phyloP scores from a whole-genome alignment of 225 moss, liverwort and hornwort species.

The Lunularia cruciata region DNA sequence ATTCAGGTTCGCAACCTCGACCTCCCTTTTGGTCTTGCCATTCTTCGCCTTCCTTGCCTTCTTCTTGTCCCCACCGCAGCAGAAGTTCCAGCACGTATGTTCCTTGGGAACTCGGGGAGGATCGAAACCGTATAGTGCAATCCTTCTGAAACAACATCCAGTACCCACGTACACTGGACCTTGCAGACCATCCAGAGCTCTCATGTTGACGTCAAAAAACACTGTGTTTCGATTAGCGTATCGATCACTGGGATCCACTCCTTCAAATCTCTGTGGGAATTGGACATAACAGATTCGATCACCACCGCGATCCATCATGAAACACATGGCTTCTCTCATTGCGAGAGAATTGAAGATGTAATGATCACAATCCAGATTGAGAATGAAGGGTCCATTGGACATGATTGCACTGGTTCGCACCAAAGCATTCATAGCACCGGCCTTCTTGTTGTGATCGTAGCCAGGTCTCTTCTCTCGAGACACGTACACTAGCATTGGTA shows the following conservation, averaged over 20 bases:
- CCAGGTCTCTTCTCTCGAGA: conserved; percentile 91
- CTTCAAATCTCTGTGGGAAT: conserved; percentile 90
- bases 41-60: conserved; percentile 48
- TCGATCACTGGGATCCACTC: conserved; percentile 88
- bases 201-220: conserved; percentile 96
- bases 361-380: conserved; percentile 92
- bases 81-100: conserved; percentile 53
- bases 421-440: conserved; percentile 90
- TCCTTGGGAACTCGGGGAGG: conserved; percentile 65
- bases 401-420: conserved; percentile 93
- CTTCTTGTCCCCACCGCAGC: conserved; percentile 52
- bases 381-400: conserved; percentile 90
- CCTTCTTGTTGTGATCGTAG: conserved; percentile 96
- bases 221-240: conserved; percentile 96
- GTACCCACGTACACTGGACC: conserved; percentile 92
- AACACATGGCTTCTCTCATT: conserved; percentile 86
- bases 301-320: conserved; percentile 85
- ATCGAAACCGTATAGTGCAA: conserved; percentile 81
- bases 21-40: conserved; percentile 51
- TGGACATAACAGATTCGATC: conserved; percentile 74
- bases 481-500: conserved; percentile 93
- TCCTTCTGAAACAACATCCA: conserved; percentile 75
- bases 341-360: conserved; percentile 81
- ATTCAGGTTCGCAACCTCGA: conserved; percentile 50
- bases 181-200: conserved; percentile 82